phyloP scores from a whole-genome alignment of 108 stramenopile genomes.

The Fistulifera pelliculosa region DNA sequence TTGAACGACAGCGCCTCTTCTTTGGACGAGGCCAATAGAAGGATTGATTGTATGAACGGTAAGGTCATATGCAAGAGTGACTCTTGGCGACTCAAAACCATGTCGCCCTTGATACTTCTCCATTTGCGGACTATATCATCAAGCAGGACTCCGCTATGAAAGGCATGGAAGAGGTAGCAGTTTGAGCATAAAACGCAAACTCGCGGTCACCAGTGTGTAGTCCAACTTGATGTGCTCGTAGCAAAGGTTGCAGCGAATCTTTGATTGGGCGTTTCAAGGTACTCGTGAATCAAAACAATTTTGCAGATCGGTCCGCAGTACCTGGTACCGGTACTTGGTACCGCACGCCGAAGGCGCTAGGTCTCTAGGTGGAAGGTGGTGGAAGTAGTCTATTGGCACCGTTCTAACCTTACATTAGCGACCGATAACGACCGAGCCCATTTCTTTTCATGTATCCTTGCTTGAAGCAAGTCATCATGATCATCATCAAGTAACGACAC shows the following conservation, averaged over 20 bases:
- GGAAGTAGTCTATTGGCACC: no score
- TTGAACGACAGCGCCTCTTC: slow-evolving; percentile 8
- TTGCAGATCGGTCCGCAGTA: no score
- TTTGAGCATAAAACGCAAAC: slow-evolving; percentile 16
- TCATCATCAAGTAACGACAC: no score
- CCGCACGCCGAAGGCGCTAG: no score
- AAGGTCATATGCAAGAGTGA: not conserved
- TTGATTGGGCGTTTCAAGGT: slow-evolving; percentile 6
- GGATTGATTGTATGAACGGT: not conserved
- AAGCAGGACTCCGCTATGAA: not conserved
- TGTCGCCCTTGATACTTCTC: not conserved
- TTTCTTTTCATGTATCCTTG: no score
- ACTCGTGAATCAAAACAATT: no score
- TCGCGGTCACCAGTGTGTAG: slow-evolving; percentile 24
- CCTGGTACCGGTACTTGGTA: no score
- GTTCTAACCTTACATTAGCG: no score
- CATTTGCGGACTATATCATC: not conserved
- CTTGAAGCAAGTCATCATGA: no score
- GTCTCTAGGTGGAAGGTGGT: no score
- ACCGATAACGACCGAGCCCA: no score
- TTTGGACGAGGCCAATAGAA: slow-evolving; percentile 2
- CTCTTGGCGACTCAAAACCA: slow-evolving; percentile 2
- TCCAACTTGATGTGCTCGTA: slow-evolving; percentile 17
- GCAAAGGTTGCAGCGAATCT: slow-evolving; percentile 14
- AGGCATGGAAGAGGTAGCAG: slow-evolving; percentile 4